Evolutionary conservation across 2,329 filamentous ascomycete genomes (phyloP), one percentile per base, ranked within the genome.

Genomic region (Nemania abortiva): DNA sequence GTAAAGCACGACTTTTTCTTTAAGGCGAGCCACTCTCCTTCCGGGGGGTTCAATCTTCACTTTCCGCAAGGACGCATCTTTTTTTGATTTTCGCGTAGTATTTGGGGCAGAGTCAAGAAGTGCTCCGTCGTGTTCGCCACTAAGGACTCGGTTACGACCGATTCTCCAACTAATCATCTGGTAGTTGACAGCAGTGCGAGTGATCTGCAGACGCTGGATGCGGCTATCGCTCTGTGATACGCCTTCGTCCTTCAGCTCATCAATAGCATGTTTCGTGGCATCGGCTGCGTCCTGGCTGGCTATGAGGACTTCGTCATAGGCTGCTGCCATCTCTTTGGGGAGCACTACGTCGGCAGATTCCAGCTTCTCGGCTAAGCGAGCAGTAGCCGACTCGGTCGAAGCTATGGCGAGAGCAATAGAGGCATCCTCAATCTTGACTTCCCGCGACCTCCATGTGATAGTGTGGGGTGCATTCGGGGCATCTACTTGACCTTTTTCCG

Each of bases 131-230:
- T 92, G 86, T 6, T 88, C 84, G n/a, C 95, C 95, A 60, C 94
- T 93, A 70, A 99, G 84, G 0, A 97, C 91, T 63, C 96, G 88
- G 80, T 99, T 98, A 56, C 96, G 91, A 29, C 95, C 95, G 72
- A 98, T 93, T 79, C 96, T 89, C 95, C 95, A 98, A 77, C 93
- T 95, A 65, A 99, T 92, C 81, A 98, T 89, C 73, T 93, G 93
- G 79, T 97, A 98, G 80, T 96, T 97, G 65, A 98, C 93, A 1
- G 95, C 94, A 0, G 97, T 97, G 70, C 92, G 91, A 3, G 95
- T 97, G 67, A 99, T 92, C 74, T 97, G 95, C 54, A 99, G 84
- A 74, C 94, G 91, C 81, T 99, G 96, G 90, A 99, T 94, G 66
- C 94, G 89, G 42, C 89, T 83, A 77, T 99, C 95, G 65, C 93